Percentiles rank a stretch among this genome's conserved stretches.
phyloP scores from a whole-genome alignment of 2,329 filamentous ascomycete species.

The Fusarium guadeloupense region DNA sequence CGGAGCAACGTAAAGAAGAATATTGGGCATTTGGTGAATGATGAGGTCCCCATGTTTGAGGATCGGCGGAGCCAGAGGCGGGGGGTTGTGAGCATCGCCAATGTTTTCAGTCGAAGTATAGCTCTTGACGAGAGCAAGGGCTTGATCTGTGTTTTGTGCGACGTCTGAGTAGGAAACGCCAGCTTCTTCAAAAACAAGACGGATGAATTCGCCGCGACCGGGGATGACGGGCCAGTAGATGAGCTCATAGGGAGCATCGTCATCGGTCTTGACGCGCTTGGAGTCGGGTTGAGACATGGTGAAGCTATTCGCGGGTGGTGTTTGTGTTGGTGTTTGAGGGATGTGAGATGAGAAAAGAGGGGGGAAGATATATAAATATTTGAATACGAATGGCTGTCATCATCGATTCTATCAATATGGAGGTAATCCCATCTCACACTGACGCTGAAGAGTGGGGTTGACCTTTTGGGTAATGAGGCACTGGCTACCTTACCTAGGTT shows the following conservation, averaged over 20 bases:
- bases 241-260: constrained; percentile 66
- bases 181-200: constrained; percentile 76
- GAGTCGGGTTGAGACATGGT: constrained; percentile 37
- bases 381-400: neutral
- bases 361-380: neutral
- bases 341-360: neutral
- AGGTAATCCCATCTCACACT: constrained; percentile 9
- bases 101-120: constrained; percentile 56
- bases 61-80: constrained; percentile 72
- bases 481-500: neutral
- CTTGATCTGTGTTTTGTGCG: constrained; percentile 53
- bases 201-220: constrained; percentile 78
- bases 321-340: neutral
- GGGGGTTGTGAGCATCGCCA: constrained; percentile 68
- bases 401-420: neutral
- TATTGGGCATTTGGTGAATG: constrained; percentile 76
- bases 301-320: neutral
- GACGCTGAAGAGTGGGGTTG: constrained; percentile 17
- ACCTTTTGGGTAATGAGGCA: neutral
- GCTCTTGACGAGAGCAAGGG: constrained; percentile 59
- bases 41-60: constrained; percentile 69
- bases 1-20: constrained; percentile 74
- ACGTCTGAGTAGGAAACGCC: constrained; percentile 71
- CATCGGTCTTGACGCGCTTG: constrained; percentile 48
- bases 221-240: constrained; percentile 78